A percentile compares a stretch with the other conserved stretches of the same genome.
Conservation (phyloP, 2,329 filamentous ascomycete genomes). For the Cercospora sesami region DNA sequence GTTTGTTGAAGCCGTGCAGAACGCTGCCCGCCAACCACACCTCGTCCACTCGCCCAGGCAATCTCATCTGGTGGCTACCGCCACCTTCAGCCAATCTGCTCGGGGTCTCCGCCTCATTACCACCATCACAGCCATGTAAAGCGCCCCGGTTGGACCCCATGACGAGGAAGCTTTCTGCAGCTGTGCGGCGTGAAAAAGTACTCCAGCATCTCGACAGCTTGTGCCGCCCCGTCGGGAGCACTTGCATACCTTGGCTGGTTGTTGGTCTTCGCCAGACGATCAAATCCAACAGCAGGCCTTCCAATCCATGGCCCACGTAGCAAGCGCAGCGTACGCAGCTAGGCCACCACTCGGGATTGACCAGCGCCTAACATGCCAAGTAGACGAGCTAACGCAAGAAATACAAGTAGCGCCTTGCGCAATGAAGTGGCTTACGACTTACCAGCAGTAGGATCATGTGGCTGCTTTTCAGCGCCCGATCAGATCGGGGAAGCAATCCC, state of each 20-base stretch:
- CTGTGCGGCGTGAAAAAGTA: not conserved
- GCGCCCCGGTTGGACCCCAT: not conserved
- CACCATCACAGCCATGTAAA: not conserved
- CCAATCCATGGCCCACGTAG: not conserved
- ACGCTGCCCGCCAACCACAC: constrained; percentile 1
- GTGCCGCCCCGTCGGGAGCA: not conserved
- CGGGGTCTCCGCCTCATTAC: constrained; percentile 7
- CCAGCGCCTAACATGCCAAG: not conserved
- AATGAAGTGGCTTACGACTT: constrained; percentile 7
- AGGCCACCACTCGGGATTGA: not conserved
- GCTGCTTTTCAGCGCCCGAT: not conserved
- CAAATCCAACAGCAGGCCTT: not conserved
- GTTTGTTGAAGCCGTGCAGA: constrained; percentile 1
- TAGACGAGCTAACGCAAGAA: not conserved
- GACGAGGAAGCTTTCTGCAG: not conserved
- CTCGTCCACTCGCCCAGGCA: not conserved
- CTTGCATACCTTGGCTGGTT: not conserved
- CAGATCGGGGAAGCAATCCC: constrained; percentile 1
- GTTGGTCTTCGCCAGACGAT: not conserved
- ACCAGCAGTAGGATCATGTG: constrained; percentile 2
- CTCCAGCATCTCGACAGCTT: not conserved
- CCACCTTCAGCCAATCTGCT: not conserved
- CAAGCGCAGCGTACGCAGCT: not conserved
- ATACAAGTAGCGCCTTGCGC: constrained; percentile 3
- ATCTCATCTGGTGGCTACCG: constrained; percentile 7